A percentile compares a stretch with the other conserved stretches of the same genome.
Conservation (phyloP, 1,284 basidiomycete species). For the Rhodotorula sp. region DNA sequence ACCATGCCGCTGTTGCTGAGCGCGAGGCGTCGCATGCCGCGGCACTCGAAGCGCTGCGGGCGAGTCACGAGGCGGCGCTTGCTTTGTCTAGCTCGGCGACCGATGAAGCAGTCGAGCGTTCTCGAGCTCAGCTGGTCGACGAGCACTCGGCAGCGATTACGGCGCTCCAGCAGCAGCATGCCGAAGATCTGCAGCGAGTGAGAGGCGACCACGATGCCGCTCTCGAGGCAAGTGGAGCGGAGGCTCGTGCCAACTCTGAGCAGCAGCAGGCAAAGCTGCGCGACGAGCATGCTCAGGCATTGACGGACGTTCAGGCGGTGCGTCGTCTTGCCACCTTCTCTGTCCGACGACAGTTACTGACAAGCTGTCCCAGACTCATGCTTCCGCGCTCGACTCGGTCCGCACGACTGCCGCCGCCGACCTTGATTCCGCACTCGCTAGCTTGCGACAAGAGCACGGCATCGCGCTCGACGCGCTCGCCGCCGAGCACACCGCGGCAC, state of each 20-base stretch:
- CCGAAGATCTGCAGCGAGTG: constrained; percentile 57
- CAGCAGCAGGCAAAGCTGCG: no score
- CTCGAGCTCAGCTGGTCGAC: not conserved
- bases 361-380: no score
- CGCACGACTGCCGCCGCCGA: not conserved
- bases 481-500: constrained; percentile 20
- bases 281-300: no score
- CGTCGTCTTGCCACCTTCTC: no score
- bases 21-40: no score
- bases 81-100: no score
- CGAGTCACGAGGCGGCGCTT: not conserved
- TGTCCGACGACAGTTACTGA: no score
- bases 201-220: constrained; percentile 38
- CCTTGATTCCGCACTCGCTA: not conserved
- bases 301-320: no score
- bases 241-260: no score
- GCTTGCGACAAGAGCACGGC: constrained; percentile 2
- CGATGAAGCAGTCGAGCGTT: no score
- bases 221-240: not conserved
- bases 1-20: not conserved
- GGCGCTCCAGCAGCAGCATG: constrained; percentile 46
- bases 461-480: constrained; percentile 1
- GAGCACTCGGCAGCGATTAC: constrained; percentile 29
- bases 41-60: not conserved
- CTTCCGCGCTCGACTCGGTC: no score